Percentiles rank a stretch among this genome's conserved stretches.
Evolutionary conservation across 176 grass and related monocot species (phyloP).

Genomic region (Avena sativa): DNA sequence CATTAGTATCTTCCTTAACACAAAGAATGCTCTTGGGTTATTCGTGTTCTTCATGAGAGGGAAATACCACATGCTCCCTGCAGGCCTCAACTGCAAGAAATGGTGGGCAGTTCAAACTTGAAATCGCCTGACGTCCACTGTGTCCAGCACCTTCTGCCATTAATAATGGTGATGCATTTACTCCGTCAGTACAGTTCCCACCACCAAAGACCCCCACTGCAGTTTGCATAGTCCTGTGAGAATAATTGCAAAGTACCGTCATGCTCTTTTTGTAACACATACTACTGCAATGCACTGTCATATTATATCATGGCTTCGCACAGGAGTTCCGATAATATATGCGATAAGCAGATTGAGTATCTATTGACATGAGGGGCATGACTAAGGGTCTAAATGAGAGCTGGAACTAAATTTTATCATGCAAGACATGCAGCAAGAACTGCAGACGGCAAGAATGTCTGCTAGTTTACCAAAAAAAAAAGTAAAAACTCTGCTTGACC

Average conservation of each 20-base stretch:
- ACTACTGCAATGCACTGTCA: not conserved
- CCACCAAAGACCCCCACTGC: constrained; percentile 92
- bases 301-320: not conserved
- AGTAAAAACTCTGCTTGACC: not conserved
- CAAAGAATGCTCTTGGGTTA: not conserved
- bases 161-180: constrained; percentile 47
- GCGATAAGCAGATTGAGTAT: not conserved
- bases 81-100: constrained; percentile 77
- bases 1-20: not conserved
- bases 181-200: constrained; percentile 53
- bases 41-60: constrained; percentile 1
- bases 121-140: constrained; percentile 49
- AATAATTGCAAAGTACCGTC: constrained; percentile 5
- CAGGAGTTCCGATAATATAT: not conserved
- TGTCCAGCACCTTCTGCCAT: constrained; percentile 79
- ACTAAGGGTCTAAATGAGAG: not conserved
- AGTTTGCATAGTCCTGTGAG: constrained; percentile 86
- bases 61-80: constrained; percentile 78
- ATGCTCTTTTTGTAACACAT: not conserved
- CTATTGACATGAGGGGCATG: not conserved
- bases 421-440: not conserved
- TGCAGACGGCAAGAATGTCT: not conserved
- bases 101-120: constrained; percentile 73
- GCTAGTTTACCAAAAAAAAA: constrained; percentile 1
- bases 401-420: not conserved